Evolutionary conservation across 2,329 filamentous ascomycete species (phyloP).

Genomic region (Allantophomopsis lycopodina): DNA sequence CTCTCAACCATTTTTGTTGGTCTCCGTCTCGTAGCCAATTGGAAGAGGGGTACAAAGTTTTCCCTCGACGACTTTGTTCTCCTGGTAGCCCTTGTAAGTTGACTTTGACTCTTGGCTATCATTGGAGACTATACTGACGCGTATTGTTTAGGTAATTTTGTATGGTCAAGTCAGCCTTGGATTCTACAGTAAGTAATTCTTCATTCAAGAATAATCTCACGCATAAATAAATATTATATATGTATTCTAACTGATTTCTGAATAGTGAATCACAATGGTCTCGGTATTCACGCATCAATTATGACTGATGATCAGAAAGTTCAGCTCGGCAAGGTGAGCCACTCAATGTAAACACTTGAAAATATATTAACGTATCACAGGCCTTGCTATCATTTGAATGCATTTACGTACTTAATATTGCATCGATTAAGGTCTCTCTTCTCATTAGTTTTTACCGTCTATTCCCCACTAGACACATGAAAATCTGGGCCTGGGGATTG

Average conservation of each 20-base stretch:
- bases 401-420: constrained; percentile 14
- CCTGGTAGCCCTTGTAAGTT: constrained; percentile 4
- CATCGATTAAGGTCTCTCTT: constrained; percentile 18
- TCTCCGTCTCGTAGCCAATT: constrained; percentile 4
- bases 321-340: constrained; percentile 2
- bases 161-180: too few relatives aligned
- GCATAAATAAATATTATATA: not conserved
- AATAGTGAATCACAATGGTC: constrained; percentile 8
- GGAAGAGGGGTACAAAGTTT: constrained; percentile 1
- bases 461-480: constrained; percentile 11
- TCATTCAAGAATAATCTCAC: too few relatives aligned
- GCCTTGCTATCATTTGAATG: constrained; percentile 14
- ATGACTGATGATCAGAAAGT: not conserved
- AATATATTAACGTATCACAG: not conserved
- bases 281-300: constrained; percentile 8
- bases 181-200: not conserved
- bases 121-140: not conserved
- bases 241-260: not conserved
- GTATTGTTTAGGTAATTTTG: too few relatives aligned
- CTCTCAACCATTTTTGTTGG: constrained; percentile 3
- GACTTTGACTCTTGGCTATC: constrained; percentile 14
- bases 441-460: constrained; percentile 20
- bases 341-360: constrained; percentile 1
- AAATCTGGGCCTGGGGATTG: constrained; percentile 11
- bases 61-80: constrained; percentile 7